These are phyloP conservation scores for Mycena capillaripes DNA, from an alignment of 768 basidiomycete species.

Conservation along the genomic window DNA sequence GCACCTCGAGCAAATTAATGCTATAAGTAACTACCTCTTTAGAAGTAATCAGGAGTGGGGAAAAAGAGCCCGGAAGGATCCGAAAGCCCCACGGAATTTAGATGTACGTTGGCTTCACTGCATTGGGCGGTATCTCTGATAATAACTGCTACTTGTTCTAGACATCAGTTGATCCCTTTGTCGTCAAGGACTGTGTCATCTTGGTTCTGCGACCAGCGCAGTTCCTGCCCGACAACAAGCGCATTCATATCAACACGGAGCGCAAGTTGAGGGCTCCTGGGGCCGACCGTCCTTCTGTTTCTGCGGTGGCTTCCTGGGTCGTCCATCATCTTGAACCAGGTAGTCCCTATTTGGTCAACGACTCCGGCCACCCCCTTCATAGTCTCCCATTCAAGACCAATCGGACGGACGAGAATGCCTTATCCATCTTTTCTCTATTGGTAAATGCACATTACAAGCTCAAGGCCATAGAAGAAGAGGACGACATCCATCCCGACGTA, in stretches of 20 bases:
- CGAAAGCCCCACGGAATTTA: background rate
- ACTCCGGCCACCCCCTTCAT: background rate
- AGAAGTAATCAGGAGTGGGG: background rate
- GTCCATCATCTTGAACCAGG: background rate
- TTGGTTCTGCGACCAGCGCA: background rate
- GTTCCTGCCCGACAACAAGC: background rate
- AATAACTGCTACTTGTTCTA: constrained; percentile 12
- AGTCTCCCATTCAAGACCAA: background rate
- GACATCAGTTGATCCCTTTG: background rate
- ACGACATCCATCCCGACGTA: background rate
- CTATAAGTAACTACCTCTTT: background rate
- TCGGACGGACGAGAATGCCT: background rate
- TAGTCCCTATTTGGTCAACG: background rate
- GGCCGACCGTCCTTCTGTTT: background rate
- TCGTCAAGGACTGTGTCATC: background rate
- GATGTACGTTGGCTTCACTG: constrained; percentile 12
- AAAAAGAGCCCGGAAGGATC: background rate
- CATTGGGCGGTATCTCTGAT: background rate
- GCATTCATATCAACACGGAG: background rate
- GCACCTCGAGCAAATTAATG: background rate
- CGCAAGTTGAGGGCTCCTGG: background rate
- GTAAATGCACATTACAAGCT: background rate
- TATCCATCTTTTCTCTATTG: background rate
- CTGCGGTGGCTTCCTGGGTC: background rate
- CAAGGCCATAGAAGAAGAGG: background rate